phyloP scores from a whole-genome alignment of 1,284 basidiomycete species.

The Microbotryum intermedium region DNA sequence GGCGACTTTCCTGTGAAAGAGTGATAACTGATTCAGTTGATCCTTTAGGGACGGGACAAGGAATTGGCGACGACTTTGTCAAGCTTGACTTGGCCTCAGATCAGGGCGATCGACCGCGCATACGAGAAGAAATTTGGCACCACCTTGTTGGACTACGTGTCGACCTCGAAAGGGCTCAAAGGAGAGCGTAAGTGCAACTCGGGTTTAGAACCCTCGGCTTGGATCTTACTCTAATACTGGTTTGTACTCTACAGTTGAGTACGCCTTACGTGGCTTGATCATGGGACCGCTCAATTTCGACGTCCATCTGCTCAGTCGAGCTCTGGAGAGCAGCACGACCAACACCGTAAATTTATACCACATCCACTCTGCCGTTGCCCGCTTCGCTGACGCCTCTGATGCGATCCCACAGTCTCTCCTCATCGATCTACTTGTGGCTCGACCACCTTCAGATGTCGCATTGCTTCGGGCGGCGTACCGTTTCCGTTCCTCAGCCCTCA shows the following conservation, averaged over 20 bases:
- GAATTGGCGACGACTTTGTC: neutral
- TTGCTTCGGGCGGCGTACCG: slow-evolving; percentile 23
- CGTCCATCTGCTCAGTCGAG: slow-evolving; percentile 16
- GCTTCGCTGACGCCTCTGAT: neutral
- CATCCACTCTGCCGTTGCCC: neutral
- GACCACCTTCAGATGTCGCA: slow-evolving; percentile 15
- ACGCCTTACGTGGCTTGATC: slow-evolving; percentile 12
- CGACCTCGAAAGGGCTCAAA: slow-evolving; percentile 12
- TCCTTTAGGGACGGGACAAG: neutral
- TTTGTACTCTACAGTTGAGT: slow-evolving; percentile 8
- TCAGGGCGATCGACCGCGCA: slow-evolving; percentile 13
- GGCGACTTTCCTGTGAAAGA: too few species aligned
- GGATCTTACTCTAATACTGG: neutral
- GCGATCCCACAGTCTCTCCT: slow-evolving; percentile 12
- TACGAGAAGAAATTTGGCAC: slow-evolving; percentile 12
- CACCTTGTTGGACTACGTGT: slow-evolving; percentile 8
- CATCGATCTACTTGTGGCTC: slow-evolving; percentile 19
- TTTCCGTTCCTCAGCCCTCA: neutral
- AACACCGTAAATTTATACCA: slow-evolving; percentile 13
- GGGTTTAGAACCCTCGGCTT: neutral
- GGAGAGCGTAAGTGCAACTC: slow-evolving; percentile 13
- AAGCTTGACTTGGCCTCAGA: slow-evolving; percentile 13
- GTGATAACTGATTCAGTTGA: too few species aligned
- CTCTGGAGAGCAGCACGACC: slow-evolving; percentile 9
- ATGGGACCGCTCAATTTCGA: slow-evolving; percentile 25